Percentiles rank a stretch among this genome's conserved stretches.
phyloP scores from a whole-genome alignment of 2,329 filamentous ascomycete species.

The Colletotrichum sansevieriae region DNA sequence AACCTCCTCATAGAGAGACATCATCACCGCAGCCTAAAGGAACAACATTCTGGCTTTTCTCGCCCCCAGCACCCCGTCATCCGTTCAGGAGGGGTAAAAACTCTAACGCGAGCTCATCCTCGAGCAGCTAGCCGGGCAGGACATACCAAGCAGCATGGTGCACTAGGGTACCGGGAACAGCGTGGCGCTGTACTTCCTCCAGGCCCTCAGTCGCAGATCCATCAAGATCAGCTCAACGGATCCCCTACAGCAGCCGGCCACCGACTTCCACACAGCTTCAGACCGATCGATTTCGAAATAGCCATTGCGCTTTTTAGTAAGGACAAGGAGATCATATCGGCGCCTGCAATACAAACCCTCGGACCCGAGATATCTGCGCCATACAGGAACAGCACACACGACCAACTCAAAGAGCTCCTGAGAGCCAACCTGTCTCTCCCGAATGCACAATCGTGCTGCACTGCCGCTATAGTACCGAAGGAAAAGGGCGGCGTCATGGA shows the following conservation, averaged over 20 bases:
- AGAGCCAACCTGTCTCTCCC: conserved; percentile 3
- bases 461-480: conserved; percentile 42
- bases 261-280: conserved; percentile 56
- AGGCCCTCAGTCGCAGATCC: conserved; percentile 56
- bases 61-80: conserved; percentile 48
- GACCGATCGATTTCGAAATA: conserved; percentile 54
- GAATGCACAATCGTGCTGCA: conserved; percentile 24
- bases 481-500: conserved; percentile 42
- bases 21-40: conserved; percentile 46
- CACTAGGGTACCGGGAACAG: conserved; percentile 50
- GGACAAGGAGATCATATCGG: conserved; percentile 47
- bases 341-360: conserved; percentile 48
- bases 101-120: conserved; percentile 51
- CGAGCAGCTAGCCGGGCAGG: conserved; percentile 46
- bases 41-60: conserved; percentile 50
- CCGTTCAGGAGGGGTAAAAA: conserved; percentile 54
- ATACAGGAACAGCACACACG: conserved; percentile 45
- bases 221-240: conserved; percentile 53
- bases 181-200: conserved; percentile 51
- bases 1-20: conserved; percentile 46
- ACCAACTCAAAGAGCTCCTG: conserved; percentile 45
- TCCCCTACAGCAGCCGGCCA: conserved; percentile 50
- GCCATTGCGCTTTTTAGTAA: conserved; percentile 52
- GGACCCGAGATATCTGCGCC: conserved; percentile 48
- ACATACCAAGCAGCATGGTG: conserved; percentile 46